phyloP scores from a whole-genome alignment of 805 yeast genomes.

The Zygoascus tannicola region DNA sequence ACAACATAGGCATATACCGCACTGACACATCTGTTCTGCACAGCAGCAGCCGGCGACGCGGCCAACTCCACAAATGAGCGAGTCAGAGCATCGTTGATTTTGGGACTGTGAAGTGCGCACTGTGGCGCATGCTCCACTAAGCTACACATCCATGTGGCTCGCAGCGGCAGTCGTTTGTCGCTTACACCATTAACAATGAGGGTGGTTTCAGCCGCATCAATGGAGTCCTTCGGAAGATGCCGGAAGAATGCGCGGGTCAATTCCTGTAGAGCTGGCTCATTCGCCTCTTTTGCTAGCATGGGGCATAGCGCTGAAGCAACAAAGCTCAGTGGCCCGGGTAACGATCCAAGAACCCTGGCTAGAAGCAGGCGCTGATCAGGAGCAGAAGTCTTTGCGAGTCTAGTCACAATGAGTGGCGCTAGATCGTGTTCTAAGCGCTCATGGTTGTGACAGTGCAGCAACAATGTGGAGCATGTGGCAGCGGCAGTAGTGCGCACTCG shows the following conservation, averaged over 20 bases:
- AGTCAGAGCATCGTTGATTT: constrained; percentile 22
- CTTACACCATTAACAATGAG: constrained; percentile 48
- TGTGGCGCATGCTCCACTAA: constrained; percentile 19
- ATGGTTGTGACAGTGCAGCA: constrained; percentile 23
- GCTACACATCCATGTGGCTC: constrained; percentile 57
- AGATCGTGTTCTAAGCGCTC: constrained; percentile 27
- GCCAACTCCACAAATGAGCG: constrained; percentile 37
- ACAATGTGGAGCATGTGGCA: constrained; percentile 22
- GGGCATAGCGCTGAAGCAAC: constrained; percentile 38
- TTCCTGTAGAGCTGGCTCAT: constrained; percentile 51
- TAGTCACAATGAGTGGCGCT: constrained; percentile 45
- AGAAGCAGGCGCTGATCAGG: constrained; percentile 57
- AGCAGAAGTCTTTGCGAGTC: constrained; percentile 49
- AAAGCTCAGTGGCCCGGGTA: constrained; percentile 26
- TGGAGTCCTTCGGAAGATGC: too few species aligned
- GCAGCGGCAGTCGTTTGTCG: constrained; percentile 54
- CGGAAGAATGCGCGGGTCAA: constrained; percentile 42
- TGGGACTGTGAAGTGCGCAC: neutral
- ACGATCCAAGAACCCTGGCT: constrained; percentile 35
- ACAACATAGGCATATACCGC: constrained; percentile 45
- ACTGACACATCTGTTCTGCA: constrained; percentile 42
- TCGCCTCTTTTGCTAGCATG: constrained; percentile 61
- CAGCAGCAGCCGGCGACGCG: constrained; percentile 44
- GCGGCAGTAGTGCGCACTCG: constrained; percentile 45
- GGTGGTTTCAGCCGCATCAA: constrained; percentile 15